phyloP scores from a whole-genome alignment of 345 rosid species.

The Lepidium sativum region DNA sequence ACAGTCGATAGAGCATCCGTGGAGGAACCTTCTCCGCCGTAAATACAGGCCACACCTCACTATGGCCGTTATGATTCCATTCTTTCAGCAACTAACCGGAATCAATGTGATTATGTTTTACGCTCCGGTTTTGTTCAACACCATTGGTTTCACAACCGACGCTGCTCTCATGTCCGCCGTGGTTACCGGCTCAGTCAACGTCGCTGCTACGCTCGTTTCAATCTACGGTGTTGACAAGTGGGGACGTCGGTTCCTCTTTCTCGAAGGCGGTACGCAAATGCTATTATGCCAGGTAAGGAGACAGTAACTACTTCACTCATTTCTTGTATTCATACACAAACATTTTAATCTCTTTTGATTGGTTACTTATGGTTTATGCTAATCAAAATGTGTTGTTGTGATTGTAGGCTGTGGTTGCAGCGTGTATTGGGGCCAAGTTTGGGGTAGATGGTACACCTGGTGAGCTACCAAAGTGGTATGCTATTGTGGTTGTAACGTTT shows the following conservation, averaged over 20 bases:
- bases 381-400: background rate
- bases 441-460: slow-evolving; percentile 30
- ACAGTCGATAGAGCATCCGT: slow-evolving; percentile 58
- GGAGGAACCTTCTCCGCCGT: slow-evolving; percentile 66
- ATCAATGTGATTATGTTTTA: slow-evolving; percentile 88
- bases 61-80: slow-evolving; percentile 64
- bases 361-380: background rate
- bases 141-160: slow-evolving; percentile 67
- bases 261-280: slow-evolving; percentile 37
- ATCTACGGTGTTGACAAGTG: slow-evolving; percentile 32
- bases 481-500: slow-evolving; percentile 27
- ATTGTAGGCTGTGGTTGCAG: slow-evolving; percentile 32
- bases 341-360: background rate
- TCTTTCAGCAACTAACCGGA: slow-evolving; percentile 82
- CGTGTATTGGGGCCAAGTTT: slow-evolving; percentile 29
- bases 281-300: slow-evolving; percentile 28
- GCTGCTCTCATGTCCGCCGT: slow-evolving; percentile 49
- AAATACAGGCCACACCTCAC: slow-evolving; percentile 81
- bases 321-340: background rate
- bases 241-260: slow-evolving; percentile 32
- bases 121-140: slow-evolving; percentile 74
- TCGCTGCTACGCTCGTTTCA: slow-evolving; percentile 24
- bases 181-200: slow-evolving; percentile 29
- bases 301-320: background rate
- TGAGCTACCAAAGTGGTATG: slow-evolving; percentile 29